These are phyloP conservation scores for Euryodendron excelsum DNA, from an alignment of 148 eudicot species.

Conservation along the genomic window DNA sequence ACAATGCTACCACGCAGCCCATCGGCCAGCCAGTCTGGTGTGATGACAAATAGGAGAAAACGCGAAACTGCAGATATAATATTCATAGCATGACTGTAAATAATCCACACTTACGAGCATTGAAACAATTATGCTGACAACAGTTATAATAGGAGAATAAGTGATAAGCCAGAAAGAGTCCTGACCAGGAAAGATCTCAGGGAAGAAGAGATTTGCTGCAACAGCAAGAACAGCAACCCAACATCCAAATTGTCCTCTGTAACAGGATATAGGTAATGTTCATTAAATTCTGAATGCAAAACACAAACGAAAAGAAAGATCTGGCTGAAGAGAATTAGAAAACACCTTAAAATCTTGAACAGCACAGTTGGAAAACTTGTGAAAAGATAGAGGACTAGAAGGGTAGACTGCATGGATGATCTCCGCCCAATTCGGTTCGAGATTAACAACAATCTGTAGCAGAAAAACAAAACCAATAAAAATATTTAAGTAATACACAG, in stretches of 20 bases:
- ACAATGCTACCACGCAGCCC: slow-evolving; percentile 29
- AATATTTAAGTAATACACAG: background rate
- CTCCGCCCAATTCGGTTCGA: slow-evolving; percentile 35
- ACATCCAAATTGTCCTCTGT: slow-evolving; percentile 52
- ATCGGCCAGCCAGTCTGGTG: slow-evolving; percentile 42
- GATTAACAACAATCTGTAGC: slow-evolving; percentile 34
- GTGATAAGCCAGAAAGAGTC: background rate
- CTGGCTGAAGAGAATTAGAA: background rate
- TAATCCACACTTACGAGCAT: background rate
- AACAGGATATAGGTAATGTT: slow-evolving; percentile 16
- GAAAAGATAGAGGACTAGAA: slow-evolving; percentile 35
- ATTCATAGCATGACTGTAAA: background rate
- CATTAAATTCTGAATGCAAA: background rate
- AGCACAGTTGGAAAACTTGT: slow-evolving; percentile 34
- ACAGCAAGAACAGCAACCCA: slow-evolving; percentile 49
- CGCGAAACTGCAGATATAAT: slow-evolving; percentile 48
- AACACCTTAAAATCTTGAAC: slow-evolving; percentile 43
- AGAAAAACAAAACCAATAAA: background rate
- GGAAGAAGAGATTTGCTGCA: slow-evolving; percentile 32
- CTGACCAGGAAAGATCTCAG: slow-evolving; percentile 37
- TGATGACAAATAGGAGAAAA: slow-evolving; percentile 43
- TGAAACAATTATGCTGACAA: background rate
- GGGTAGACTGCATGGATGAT: slow-evolving; percentile 42
- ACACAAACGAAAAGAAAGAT: background rate
- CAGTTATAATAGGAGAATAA: background rate